Evolutionary conservation across 164 flowering plant species (phyloP).

Genomic region (Aristolochia fimbriata): DNA sequence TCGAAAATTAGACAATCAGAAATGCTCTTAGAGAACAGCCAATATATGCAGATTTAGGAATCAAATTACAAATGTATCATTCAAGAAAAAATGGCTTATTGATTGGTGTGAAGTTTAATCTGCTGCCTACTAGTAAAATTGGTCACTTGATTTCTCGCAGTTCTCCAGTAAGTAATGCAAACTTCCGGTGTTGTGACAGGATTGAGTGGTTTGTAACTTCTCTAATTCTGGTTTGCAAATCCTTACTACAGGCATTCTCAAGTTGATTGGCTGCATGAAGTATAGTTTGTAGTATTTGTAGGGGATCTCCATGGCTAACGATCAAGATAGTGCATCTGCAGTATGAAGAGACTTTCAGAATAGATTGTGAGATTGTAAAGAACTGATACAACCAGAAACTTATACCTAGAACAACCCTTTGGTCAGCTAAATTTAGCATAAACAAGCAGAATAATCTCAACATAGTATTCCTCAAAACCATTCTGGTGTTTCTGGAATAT

Average conservation of each 20-base stretch:
- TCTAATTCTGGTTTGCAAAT: conserved; percentile 38
- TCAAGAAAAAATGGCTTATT: too few relatives aligned
- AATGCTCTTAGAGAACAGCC: too few relatives aligned
- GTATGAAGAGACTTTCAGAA: not conserved
- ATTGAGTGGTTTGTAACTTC: conserved; percentile 35
- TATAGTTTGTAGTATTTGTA: conserved; percentile 78
- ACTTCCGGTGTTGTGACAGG: conserved; percentile 76
- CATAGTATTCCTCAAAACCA: too few relatives aligned
- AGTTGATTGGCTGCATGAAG: conserved; percentile 40
- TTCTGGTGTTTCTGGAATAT: too few relatives aligned
- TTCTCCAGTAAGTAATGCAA: conserved; percentile 69
- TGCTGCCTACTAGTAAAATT: not conserved
- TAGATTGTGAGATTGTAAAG: not conserved
- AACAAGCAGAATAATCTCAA: too few relatives aligned
- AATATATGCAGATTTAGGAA: too few relatives aligned
- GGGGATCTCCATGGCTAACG: conserved; percentile 95
- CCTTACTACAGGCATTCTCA: conserved; percentile 15
- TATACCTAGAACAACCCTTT: too few relatives aligned
- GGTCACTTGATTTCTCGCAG: conserved; percentile 35
- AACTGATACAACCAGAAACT: too few relatives aligned
- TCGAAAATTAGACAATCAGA: too few relatives aligned
- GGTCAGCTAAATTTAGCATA: too few relatives aligned
- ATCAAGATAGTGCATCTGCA: conserved; percentile 66
- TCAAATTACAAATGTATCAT: too few relatives aligned
- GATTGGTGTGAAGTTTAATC: not conserved